Conservation (phyloP, 345 rosid species). For the Bretschneidera sinensis region DNA sequence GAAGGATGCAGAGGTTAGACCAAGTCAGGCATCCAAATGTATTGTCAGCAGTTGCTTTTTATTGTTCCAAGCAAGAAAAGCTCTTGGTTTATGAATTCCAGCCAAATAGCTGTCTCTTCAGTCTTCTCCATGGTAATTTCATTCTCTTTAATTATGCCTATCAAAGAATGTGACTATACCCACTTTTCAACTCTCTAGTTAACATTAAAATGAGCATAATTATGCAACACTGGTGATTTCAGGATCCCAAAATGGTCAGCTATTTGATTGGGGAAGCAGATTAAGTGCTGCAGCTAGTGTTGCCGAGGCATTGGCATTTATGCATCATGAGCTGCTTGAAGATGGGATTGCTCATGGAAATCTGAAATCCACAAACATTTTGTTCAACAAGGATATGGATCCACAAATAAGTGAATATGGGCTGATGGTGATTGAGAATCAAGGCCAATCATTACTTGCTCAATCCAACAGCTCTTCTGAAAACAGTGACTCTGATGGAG, state of each 20-base stretch:
- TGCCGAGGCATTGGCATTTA: slow-evolving; percentile 38
- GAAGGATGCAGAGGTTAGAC: slow-evolving; percentile 41
- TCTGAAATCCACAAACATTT: slow-evolving; percentile 53
- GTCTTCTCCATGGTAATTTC: slow-evolving; percentile 47
- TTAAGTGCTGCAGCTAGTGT: slow-evolving; percentile 33
- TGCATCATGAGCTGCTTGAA: slow-evolving; percentile 36
- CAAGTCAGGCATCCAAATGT: slow-evolving; percentile 43
- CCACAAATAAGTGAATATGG: slow-evolving; percentile 60
- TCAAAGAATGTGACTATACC: neutral
- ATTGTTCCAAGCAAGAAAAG: slow-evolving; percentile 61
- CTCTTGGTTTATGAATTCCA: slow-evolving; percentile 50
- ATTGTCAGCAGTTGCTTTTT: slow-evolving; percentile 43
- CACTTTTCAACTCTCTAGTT: no score
- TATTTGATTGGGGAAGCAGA: slow-evolving; percentile 51
- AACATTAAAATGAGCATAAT: no score
- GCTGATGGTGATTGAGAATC: slow-evolving; percentile 31
- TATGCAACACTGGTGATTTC: slow-evolving; percentile 12
- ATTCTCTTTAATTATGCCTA: neutral
- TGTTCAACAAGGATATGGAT: slow-evolving; percentile 45
- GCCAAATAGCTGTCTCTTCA: slow-evolving; percentile 53
- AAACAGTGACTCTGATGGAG: neutral
- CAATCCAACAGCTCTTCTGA: slow-evolving; percentile 13
- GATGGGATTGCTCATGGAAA: slow-evolving; percentile 58
- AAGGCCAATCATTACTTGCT: slow-evolving; percentile 16
- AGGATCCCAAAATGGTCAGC: slow-evolving; percentile 36